Base-by-base conservation (phyloP, 495 filamentous ascomycete genomes). In the Hypoxylon fragiforme region DNA sequence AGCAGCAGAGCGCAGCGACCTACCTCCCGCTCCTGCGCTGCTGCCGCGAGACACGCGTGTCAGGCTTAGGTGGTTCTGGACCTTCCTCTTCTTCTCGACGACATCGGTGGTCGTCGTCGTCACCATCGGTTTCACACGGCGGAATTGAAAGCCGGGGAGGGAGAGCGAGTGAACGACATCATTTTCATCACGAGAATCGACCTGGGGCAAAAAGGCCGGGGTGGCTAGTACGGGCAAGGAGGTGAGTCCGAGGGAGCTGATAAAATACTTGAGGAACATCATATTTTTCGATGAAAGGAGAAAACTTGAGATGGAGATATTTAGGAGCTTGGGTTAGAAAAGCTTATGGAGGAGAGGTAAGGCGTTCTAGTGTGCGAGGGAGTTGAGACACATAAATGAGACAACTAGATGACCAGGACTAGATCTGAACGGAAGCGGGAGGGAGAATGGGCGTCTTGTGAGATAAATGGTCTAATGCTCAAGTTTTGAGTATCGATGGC, bases 111-210 rank as follows among this genome's bases (percentile, higher is more conserved):
- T 20, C 8, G 44, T 13, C 12, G 44, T 30, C 20, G 31, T 30
- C 24, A 38, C 51, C 8, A 46, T 13, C 12, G 44, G 38, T 15
- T 39, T 30, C 24, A 38, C 51, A 12, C 37, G 51, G 7, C 51
- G 51, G 13, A 54, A 54, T 31, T 42, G 51, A 14, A 54, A 46
- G 1, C 51, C 51, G 4, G 51, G 51, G 24, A 46, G 24, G 13
- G 51, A 47, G 20, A 54, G 51, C 5, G 51, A 54, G 3, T 47
- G 32, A 18, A 41, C 13, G 14, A 54, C 35, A 1, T 38, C 49
- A 7, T n/a, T 30, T 2, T 6, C 13, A 31, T 12, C 7, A 14
- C 22, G 13, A 32, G n/a, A 28, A 19, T 21, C 1, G 6, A 4
- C 14, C 7, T 18, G 6, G 7, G 18, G 18, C 24, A 16, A 7